Conservation (phyloP, 768 basidiomycete genomes). For the Porphyrellus cyaneotinctus region DNA sequence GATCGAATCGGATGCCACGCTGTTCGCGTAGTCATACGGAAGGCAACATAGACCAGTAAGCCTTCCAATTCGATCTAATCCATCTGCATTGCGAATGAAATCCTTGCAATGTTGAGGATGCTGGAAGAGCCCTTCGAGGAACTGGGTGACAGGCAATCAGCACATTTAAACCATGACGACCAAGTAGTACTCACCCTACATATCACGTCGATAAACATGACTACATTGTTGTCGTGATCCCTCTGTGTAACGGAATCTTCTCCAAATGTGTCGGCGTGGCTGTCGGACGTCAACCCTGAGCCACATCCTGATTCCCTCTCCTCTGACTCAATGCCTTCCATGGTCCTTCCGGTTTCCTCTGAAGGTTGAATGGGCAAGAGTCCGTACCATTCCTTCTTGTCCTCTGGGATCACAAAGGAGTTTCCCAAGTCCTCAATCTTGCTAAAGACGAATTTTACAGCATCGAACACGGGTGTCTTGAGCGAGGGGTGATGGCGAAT, state of each 20-base stretch:
- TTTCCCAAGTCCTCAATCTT: conserved; percentile 74
- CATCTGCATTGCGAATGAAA: conserved; percentile 72
- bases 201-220: conserved; percentile 75
- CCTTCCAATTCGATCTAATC: conserved; percentile 68
- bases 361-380: conserved; percentile 36
- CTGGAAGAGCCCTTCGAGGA: conserved; percentile 92
- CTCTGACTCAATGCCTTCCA: conserved; percentile 42
- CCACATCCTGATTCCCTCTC: conserved; percentile 18
- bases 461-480: conserved; percentile 74
- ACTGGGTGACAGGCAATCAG: conserved; percentile 41
- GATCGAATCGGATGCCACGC: conserved; percentile 80
- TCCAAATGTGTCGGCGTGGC: conserved; percentile 11
- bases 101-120: conserved; percentile 87
- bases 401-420: conserved; percentile 50
- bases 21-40: conserved; percentile 84
- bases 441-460: conserved; percentile 64
- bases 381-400: conserved; percentile 65
- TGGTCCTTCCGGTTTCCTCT: conserved; percentile 37
- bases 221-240: conserved; percentile 69
- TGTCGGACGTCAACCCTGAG: conserved; percentile 16
- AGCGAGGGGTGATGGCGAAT: conserved; percentile 92
- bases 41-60: conserved; percentile 81
- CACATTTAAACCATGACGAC: background rate
- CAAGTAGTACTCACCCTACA: conserved; percentile 55
- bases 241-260: conserved; percentile 40